These are phyloP conservation scores for Globisporangium emineosum DNA, from an alignment of 352 stramenopile genomes.

Conservation along the genomic window DNA sequence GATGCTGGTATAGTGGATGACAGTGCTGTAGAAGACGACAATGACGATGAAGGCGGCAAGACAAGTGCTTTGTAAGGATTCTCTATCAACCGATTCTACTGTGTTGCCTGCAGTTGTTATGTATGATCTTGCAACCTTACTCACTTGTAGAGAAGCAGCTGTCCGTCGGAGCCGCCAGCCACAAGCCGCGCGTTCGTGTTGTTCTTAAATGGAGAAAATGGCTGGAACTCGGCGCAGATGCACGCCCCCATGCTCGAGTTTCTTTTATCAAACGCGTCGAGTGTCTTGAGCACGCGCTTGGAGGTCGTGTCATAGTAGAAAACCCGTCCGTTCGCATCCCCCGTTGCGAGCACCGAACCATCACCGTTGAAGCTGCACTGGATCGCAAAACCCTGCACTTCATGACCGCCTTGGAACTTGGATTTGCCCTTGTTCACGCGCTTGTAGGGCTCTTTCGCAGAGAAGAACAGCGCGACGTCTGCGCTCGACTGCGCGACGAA, in stretches of 20 bases:
- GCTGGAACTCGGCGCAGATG: slow-evolving; percentile 35
- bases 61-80: slow-evolving; percentile 9
- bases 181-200: slow-evolving; percentile 18
- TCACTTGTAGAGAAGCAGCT: slow-evolving; percentile 19
- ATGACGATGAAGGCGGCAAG: slow-evolving; percentile 7
- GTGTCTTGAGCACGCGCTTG: slow-evolving; percentile 20
- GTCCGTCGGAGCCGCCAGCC: slow-evolving; percentile 24
- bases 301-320: slow-evolving; percentile 37
- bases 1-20: background rate
- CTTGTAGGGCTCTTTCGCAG: slow-evolving; percentile 44
- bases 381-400: slow-evolving; percentile 30
- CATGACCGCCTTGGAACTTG: slow-evolving; percentile 21
- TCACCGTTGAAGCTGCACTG: slow-evolving; percentile 55
- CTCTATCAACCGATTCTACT: background rate
- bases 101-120: background rate
- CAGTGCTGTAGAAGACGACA: slow-evolving; percentile 3
- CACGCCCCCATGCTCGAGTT: slow-evolving; percentile 20
- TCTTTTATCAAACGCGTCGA: slow-evolving; percentile 16
- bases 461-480: slow-evolving; percentile 42
- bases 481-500: slow-evolving; percentile 52
- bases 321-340: slow-evolving; percentile 40
- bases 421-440: slow-evolving; percentile 25
- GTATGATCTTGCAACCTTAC: background rate
- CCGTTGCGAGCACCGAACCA: slow-evolving; percentile 39
- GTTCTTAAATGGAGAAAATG: background rate